Base-by-base conservation (phyloP, 192 early-diverging fungal species). In the Coemansia sp. region DNA sequence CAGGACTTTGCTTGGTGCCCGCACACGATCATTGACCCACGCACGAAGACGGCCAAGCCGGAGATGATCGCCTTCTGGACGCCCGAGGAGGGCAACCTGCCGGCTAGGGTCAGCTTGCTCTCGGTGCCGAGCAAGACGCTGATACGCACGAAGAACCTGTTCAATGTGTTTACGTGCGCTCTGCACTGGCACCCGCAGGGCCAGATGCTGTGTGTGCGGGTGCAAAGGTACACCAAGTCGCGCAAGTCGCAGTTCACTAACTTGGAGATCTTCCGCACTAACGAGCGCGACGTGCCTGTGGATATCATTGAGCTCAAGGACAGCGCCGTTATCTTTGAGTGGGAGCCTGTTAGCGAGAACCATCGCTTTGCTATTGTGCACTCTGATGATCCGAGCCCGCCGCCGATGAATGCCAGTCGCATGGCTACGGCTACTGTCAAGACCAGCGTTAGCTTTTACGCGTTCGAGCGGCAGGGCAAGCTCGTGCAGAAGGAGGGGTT, bases 71-170 rank as follows among this genome's bases (percentile, higher is more conserved):
- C 90, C 42, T 99, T 93, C 85, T 99, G 96, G 96, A 96, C 93
- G 36, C 96, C 96, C 35, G 94, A 97, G 76, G 84, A 90, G 62
- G 95, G 90, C 66, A 90, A 98, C 82, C 95, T 94, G 75, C 97
- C 97, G 34, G 97, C 97, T 3, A 89, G 96, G 72, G 96, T 98
- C n/a, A 95, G 93, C 21, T 69, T 99, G 34, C 74, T 95, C 65
- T 82, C 84, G 38, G 72, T 98, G n/a, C 96, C 95, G 26, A 76
- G 63, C 64, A 90, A 91, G 74, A 88, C 94, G 57, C 86, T 96
- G 60, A 61, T 97, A 39, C 89, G 95, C 61, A 97, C 94, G 56
- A 99, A 98, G 88, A 98, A 98, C 82, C 86, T 99, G 87, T 95
- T 97, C 85, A 95, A 88, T 80, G 95, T 97, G 35, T 88, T 84